These are phyloP conservation scores for Exophiala mesophila DNA, from an alignment of 2,329 filamentous ascomycete genomes.

Conservation along the genomic window DNA sequence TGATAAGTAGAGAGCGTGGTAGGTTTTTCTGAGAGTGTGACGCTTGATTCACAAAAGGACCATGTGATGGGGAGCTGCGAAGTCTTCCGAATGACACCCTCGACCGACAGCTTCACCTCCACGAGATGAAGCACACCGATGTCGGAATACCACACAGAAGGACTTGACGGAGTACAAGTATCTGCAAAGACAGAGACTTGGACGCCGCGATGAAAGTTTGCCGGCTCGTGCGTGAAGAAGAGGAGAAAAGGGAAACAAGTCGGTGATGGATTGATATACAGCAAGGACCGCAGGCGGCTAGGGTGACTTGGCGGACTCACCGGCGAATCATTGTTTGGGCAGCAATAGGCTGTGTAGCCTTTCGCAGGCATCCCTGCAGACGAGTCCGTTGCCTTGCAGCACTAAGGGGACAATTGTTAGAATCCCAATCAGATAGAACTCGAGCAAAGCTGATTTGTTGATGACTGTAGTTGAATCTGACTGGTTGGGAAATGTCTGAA, in stretches of 20 bases:
- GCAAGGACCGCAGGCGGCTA: slow-evolving; percentile 22
- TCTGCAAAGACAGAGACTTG: slow-evolving; percentile 20
- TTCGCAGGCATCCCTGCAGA: slow-evolving; percentile 17
- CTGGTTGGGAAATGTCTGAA: too few species aligned
- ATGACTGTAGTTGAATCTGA: too few species aligned
- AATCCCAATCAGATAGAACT: too few species aligned
- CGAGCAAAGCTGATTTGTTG: too few species aligned
- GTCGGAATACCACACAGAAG: slow-evolving; percentile 18
- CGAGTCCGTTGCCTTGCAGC: slow-evolving; percentile 6
- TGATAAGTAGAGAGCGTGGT: slow-evolving; percentile 39
- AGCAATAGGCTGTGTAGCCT: slow-evolving; percentile 7
- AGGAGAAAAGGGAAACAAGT: slow-evolving; percentile 15
- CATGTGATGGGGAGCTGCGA: slow-evolving; percentile 50
- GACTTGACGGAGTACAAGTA: slow-evolving; percentile 23
- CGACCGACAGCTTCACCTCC: slow-evolving; percentile 24
- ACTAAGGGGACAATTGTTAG: too few species aligned
- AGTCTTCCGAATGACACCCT: slow-evolving; percentile 42
- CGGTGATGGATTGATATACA: slow-evolving; percentile 6
- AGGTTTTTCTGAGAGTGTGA: slow-evolving; percentile 32
- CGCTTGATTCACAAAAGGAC: slow-evolving; percentile 47
- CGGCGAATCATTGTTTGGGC: background rate
- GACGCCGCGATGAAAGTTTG: slow-evolving; percentile 22
- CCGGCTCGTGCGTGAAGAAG: slow-evolving; percentile 27
- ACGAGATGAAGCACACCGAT: slow-evolving; percentile 16
- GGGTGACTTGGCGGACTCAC: slow-evolving; percentile 15